Conservation (phyloP, 139 green algal species). For the Deuterostichococcus epilithicus region DNA sequence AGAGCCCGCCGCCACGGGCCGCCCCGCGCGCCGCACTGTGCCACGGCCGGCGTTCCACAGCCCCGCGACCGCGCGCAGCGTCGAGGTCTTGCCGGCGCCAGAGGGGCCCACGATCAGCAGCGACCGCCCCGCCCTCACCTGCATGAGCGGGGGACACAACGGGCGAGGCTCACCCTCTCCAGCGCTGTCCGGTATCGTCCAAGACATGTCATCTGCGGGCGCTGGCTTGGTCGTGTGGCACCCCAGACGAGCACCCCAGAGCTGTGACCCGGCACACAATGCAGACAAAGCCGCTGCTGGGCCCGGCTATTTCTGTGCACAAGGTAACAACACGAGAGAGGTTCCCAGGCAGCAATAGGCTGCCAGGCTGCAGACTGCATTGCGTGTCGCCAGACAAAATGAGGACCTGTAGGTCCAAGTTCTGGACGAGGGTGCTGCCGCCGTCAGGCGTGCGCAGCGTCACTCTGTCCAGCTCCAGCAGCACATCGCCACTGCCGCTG, state of each 20-base stretch:
- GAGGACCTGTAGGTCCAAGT: slow-evolving; percentile 51
- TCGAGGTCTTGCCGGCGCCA: slow-evolving; percentile 87
- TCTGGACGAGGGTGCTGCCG: slow-evolving; percentile 44
- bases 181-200: no score
- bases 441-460: slow-evolving; percentile 68
- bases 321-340: no score
- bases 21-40: slow-evolving; percentile 36
- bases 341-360: no score
- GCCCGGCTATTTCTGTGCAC: no score
- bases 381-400: background rate
- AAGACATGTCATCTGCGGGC: no score
- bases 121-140: slow-evolving; percentile 47
- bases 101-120: slow-evolving; percentile 89
- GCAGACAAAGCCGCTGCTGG: no score
- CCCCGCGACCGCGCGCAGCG: slow-evolving; percentile 87
- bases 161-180: no score
- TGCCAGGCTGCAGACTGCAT: no score
- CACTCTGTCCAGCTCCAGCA: slow-evolving; percentile 61
- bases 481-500: background rate
- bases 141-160: no score
- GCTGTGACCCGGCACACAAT: no score
- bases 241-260: no score
- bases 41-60: slow-evolving; percentile 78
- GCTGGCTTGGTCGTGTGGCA: no score
- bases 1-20: slow-evolving; percentile 11